A percentile compares a stretch with the other conserved stretches of the same genome.
Conservation (phyloP, 768 basidiomycete genomes). For the Hypholoma sublateritium region DNA sequence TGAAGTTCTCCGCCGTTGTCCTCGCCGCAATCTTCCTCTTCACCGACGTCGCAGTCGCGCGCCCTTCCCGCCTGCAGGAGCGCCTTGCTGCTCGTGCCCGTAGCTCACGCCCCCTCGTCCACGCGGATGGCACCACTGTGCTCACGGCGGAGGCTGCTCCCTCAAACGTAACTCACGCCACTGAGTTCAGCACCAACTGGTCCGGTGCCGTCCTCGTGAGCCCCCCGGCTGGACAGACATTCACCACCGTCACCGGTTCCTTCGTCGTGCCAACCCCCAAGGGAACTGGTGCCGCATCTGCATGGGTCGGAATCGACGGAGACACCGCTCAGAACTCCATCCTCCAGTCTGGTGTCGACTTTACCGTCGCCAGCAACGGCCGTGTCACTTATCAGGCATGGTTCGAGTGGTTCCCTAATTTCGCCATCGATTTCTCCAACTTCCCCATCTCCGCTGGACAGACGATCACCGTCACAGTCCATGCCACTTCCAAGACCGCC, state of each 20-base stretch:
- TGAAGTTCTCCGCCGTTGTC: conserved; percentile 11
- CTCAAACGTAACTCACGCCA: conserved; percentile 11
- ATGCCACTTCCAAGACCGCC: conserved; percentile 14
- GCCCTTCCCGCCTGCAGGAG: conserved; percentile 16
- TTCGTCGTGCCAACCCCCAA: conserved; percentile 19
- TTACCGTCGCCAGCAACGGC: conserved; percentile 16
- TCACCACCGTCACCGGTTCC: conserved; percentile 19
- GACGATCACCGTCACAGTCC: conserved; percentile 18
- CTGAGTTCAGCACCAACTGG: conserved; percentile 19
- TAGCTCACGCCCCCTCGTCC: conserved; percentile 9
- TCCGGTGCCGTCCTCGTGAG: conserved; percentile 16
- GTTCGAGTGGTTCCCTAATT: conserved; percentile 22
- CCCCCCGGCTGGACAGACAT: conserved; percentile 15
- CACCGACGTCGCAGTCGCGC: conserved; percentile 13
- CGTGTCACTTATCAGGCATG: conserved; percentile 17
- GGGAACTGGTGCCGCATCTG: conserved; percentile 17
- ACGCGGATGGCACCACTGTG: conserved; percentile 8
- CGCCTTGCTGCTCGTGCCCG: conserved; percentile 13
- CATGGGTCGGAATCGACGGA: conserved; percentile 22
- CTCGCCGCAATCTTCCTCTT: conserved; percentile 16
- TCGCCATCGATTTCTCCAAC: conserved; percentile 16
- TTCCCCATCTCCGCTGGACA: conserved; percentile 16
- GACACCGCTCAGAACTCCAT: conserved; percentile 18
- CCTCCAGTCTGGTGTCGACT: conserved; percentile 20
- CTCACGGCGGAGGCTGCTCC: neutral